Evolutionary conservation across 805 yeast genomes (phyloP), one percentile per base, ranked within the genome.

Genomic region (Candida ficus): DNA sequence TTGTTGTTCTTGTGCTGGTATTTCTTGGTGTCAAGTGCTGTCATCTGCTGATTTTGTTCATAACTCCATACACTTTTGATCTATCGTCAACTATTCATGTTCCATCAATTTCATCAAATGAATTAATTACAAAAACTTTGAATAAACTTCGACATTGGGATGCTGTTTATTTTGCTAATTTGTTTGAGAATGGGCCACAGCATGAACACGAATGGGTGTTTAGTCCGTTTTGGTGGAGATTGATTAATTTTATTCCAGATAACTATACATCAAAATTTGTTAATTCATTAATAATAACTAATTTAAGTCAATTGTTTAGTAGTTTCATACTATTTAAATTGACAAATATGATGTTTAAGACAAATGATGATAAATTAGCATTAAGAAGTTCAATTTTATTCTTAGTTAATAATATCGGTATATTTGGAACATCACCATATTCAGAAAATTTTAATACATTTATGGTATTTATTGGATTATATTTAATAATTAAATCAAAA

Each of bases 191-290:
- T 13, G 58, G 63, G 13, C 62, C 69, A 2, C 58, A 63, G n/a
- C 90, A 70, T 60, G 98, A 91, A 61, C 96, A 91, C 58, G 95
- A 89, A 61, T 84, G 77, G 71, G 97, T 95, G 5, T 91, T 87
- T 57, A 79, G 95, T 21, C 84, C 84, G 10, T 54, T 77, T 2
- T 91, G 96, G 95, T 71, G 82, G 66, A 55, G 75, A 19, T 34
- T 80, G 4, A 60, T 83, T 4, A 56, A 30, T 7, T 25, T n/a
- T 3, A 49, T 33, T 47, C 41, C 21, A 33, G 47, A 38, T n/a
- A 17, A 5, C 12, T 25, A 50, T 4, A 23, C 29, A 4, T 27
- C 54, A 14, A 68, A 70, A 21, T 61, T 82, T 2, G 45, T 73
- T 7, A 48, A 70, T 4, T 78, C 80, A 1, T 57, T 81, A 1